Conservation (phyloP, 495 filamentous ascomycete species). For the Daldinia grandis region DNA sequence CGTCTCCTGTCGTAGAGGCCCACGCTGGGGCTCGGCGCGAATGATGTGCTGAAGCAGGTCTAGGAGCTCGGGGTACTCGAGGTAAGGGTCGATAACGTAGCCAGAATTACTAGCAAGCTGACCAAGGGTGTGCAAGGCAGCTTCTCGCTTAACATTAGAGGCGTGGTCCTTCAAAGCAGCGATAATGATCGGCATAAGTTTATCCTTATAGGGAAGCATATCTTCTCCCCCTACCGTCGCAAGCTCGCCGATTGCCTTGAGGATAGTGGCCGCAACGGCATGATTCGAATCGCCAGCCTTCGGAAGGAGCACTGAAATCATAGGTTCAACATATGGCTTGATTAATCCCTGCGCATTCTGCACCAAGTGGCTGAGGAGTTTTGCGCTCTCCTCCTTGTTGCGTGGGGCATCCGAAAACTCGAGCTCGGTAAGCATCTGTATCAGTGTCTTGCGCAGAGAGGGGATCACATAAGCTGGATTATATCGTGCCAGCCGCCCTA, state of each 20-base stretch:
- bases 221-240: conserved; percentile 91
- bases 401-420: conserved; percentile 93
- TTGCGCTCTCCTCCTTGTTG: conserved; percentile 95
- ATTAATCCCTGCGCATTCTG: conserved; percentile 89
- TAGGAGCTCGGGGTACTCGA: conserved; percentile 91
- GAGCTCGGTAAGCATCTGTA: conserved; percentile 94
- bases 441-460: conserved; percentile 88
- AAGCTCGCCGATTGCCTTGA: conserved; percentile 91
- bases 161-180: conserved; percentile 91
- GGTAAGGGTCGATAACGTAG: conserved; percentile 96
- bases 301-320: conserved; percentile 87
- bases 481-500: conserved; percentile 86
- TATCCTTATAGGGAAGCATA: conserved; percentile 85
- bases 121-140: conserved; percentile 88
- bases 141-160: conserved; percentile 85
- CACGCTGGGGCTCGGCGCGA: conserved; percentile 81
- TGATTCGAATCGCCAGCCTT: conserved; percentile 84
- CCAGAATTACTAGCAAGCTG: conserved; percentile 93
- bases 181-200: conserved; percentile 94
- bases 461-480: conserved; percentile 99
- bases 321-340: conserved; percentile 93
- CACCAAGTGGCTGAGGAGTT: conserved; percentile 89
- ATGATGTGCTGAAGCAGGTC: conserved; percentile 93
- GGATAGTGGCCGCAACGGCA: conserved; percentile 88
- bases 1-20: conserved; percentile 85